A percentile compares a stretch with the other conserved stretches of the same genome.
Conservation (phyloP, 2,329 filamentous ascomycete genomes). For the Paraphaeosphaeria minitans region DNA sequence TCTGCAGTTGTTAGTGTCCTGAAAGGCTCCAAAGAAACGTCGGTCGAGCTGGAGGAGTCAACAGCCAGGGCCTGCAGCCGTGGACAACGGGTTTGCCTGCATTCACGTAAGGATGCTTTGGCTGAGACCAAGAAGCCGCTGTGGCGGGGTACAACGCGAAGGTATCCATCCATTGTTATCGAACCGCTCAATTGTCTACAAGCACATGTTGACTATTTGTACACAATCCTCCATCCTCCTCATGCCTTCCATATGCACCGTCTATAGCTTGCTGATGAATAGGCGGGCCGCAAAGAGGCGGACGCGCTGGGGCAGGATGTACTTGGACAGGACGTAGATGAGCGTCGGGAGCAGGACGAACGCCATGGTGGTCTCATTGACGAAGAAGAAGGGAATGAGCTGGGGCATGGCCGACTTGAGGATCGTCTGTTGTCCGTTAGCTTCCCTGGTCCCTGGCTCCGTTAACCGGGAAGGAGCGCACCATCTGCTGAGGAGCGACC, state of each 20-base stretch:
- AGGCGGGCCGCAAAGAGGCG: conserved; percentile 49
- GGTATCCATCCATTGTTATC: background rate
- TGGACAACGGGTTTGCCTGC: background rate
- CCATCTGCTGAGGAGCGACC: conserved; percentile 42
- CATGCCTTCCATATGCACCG: conserved; percentile 4
- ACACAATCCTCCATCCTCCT: conserved; percentile 26
- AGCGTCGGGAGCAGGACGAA: conserved; percentile 50
- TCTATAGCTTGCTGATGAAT: conserved; percentile 54
- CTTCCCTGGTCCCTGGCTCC: background rate
- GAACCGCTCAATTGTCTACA: conserved; percentile 39
- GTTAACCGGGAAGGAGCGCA: conserved; percentile 13
- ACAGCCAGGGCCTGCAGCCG: background rate
- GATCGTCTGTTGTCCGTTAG: conserved; percentile 40
- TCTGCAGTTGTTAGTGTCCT: background rate
- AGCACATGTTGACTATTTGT: conserved; percentile 42
- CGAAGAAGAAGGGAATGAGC: conserved; percentile 53
- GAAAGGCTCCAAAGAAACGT: background rate
- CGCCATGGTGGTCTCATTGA: conserved; percentile 51
- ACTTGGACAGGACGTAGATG: conserved; percentile 53
- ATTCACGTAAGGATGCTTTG: background rate
- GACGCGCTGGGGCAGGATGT: conserved; percentile 50
- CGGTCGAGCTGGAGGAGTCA: background rate
- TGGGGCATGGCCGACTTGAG: conserved; percentile 53
- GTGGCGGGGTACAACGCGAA: background rate
- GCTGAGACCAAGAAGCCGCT: background rate